Evolutionary conservation across 176 grass and related monocot species (phyloP), one percentile per base, ranked within the genome.

Genomic region (Secale cereale): DNA sequence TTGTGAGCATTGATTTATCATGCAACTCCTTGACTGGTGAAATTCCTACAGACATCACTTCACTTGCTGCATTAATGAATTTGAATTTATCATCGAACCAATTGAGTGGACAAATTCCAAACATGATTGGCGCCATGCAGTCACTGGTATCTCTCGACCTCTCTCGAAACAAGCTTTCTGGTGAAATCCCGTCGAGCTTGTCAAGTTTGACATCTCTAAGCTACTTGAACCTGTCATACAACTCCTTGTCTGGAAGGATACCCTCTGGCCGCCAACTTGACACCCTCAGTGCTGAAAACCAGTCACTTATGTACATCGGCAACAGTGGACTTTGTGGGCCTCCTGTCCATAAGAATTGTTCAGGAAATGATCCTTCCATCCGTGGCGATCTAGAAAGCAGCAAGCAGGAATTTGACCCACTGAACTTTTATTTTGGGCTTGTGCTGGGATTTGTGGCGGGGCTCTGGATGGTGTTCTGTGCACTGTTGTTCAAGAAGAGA

Each of bases 11-110:
- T 12, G 85, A 87, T 39, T 26, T 87, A 10, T 91, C 89, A 35
- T 4, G 19, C 39, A 91, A 91, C 66, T 67, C 60, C 9, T 10
- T 91, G 16, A 23, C 7, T 10, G 89, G 81, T 74, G 41, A 64
- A 17, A 87, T 91, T 32, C 81, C 85, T 7, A 5, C 62, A 56
- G n/a, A 87, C 36, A 31, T 91, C 25, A 66, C 65, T 20, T 26
- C 2, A 1, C 85, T 91, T 31, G 12, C 4, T 11, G 30, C 2
- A 39, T 2, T 88, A 10, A 36, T 59, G 2, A 81, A 54, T 50
- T 85, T 91, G 35, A 88, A 88, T 27, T 72, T 88, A 9, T 87
- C 89, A 8, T 17, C 30, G 14, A 91, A 87, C 27, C 39, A 45
- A 20, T 43, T 91, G 8, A 80, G 27, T 2, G 81, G 81, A 32